A percentile compares a stretch with the other conserved stretches of the same genome.
Conservation (phyloP, 2,329 filamentous ascomycete genomes). For the Bipolaris oryzae region DNA sequence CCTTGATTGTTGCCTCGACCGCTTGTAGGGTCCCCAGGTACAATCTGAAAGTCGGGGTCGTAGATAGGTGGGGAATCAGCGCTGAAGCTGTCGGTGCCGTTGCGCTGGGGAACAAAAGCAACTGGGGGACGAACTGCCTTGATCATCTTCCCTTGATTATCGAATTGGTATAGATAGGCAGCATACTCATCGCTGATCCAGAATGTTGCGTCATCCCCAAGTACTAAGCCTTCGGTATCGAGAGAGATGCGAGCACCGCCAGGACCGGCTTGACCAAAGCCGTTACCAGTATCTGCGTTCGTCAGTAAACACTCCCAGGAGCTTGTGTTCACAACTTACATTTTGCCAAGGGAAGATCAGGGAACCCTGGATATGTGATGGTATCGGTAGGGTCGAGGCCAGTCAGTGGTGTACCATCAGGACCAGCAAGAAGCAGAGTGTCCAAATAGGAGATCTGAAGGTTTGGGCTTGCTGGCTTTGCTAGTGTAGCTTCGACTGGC, state of each 20-base stretch:
- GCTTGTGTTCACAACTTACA: slow-evolving; percentile 42
- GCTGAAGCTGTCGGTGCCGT: slow-evolving; percentile 65
- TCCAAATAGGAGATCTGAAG: slow-evolving; percentile 67
- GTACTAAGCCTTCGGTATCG: slow-evolving; percentile 70
- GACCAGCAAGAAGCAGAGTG: slow-evolving; percentile 68
- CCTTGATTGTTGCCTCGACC: slow-evolving; percentile 76
- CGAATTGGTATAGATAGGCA: slow-evolving; percentile 74
- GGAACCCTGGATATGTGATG: slow-evolving; percentile 62
- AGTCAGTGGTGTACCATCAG: slow-evolving; percentile 65
- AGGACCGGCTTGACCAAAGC: slow-evolving; percentile 66
- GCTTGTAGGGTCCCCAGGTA: slow-evolving; percentile 62
- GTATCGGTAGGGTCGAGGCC: slow-evolving; percentile 25
- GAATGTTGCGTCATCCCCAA: slow-evolving; percentile 65
- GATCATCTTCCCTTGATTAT: slow-evolving; percentile 62
- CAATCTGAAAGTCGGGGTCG: slow-evolving; percentile 54
- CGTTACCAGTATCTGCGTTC: slow-evolving; percentile 62
- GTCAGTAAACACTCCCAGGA: not conserved
- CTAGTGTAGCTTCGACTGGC: slow-evolving; percentile 59
- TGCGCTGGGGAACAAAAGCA: slow-evolving; percentile 68
- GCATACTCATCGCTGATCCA: slow-evolving; percentile 69
- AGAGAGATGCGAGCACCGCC: slow-evolving; percentile 66
- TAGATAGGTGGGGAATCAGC: slow-evolving; percentile 69
- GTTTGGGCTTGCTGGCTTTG: slow-evolving; percentile 64
- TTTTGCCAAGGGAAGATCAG: slow-evolving; percentile 65
- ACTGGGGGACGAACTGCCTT: slow-evolving; percentile 68